Percentiles rank a stretch among this genome's conserved stretches.
These are phyloP conservation scores for Zygoascus bituminiphila DNA, from an alignment of 805 yeast genomes.

Conservation along the genomic window DNA sequence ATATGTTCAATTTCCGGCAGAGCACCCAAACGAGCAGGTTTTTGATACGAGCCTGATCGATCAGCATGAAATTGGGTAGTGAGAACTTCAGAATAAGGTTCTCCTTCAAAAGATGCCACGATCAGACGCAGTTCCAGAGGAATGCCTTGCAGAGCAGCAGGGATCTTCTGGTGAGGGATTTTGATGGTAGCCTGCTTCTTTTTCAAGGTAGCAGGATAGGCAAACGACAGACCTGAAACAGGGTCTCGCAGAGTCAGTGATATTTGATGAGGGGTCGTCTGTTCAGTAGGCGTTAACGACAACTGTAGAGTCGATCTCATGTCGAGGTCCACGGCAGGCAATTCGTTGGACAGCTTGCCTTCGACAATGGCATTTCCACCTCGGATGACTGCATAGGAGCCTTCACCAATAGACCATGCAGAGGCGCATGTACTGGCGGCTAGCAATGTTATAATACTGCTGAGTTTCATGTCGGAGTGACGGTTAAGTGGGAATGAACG, in stretches of 20 bases:
- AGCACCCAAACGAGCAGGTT: constrained; percentile 29
- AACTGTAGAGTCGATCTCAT: constrained; percentile 9
- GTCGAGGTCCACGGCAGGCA: neutral
- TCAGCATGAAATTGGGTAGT: constrained; percentile 6
- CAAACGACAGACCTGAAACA: constrained; percentile 21
- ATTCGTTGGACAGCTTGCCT: neutral
- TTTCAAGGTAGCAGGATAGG: constrained; percentile 23
- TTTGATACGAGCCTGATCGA: constrained; percentile 7
- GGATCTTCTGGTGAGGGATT: constrained; percentile 26
- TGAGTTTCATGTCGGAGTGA: neutral
- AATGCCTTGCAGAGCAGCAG: constrained; percentile 21
- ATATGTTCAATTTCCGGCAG: constrained; percentile 56
- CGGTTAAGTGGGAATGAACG: constrained; percentile 1
- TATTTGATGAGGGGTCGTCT: constrained; percentile 23
- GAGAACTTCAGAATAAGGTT: constrained; percentile 15
- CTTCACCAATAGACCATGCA: neutral
- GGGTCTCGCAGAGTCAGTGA: constrained; percentile 20
- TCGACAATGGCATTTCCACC: neutral
- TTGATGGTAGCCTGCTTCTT: constrained; percentile 28
- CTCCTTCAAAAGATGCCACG: constrained; percentile 26
- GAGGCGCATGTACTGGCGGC: neutral
- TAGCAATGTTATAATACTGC: neutral
- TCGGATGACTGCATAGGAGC: neutral
- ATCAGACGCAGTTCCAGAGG: constrained; percentile 21
- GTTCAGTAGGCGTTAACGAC: constrained; percentile 12